Conservation (phyloP, 1,284 basidiomycete genomes). For the Athelia psychrophila region DNA sequence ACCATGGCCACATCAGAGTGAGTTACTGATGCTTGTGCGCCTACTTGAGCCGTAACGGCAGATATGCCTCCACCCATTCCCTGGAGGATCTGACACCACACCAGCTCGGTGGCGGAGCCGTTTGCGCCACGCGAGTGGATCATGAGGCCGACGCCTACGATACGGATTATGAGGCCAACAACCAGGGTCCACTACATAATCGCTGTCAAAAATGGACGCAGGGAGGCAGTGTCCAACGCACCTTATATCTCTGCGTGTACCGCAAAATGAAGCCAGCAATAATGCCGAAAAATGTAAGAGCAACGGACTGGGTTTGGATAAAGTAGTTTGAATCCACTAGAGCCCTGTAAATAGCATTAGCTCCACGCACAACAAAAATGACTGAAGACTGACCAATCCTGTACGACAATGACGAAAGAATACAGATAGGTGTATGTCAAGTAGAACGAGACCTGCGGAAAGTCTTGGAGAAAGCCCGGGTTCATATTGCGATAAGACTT, state of each 20-base stretch:
- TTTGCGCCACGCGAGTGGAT: conserved; percentile 66
- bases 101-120: conserved; percentile 56
- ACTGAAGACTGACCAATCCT: conserved; percentile 42
- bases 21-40: conserved; percentile 75
- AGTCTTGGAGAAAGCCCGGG: background rate
- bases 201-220: background rate
- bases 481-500: conserved; percentile 3
- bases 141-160: conserved; percentile 73
- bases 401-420: conserved; percentile 60
- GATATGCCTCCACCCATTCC: conserved; percentile 81
- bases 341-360: conserved; percentile 31
- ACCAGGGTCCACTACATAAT: conserved; percentile 55
- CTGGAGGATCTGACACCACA: conserved; percentile 75
- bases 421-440: conserved; percentile 59
- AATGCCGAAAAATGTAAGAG: conserved; percentile 66
- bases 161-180: conserved; percentile 63
- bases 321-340: conserved; percentile 54
- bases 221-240: conserved; percentile 6
- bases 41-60: conserved; percentile 66
- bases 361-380: background rate
- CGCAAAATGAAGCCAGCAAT: conserved; percentile 56
- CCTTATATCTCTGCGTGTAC: conserved; percentile 53
- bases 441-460: conserved; percentile 56
- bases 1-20: conserved; percentile 80
- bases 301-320: conserved; percentile 53